A percentile compares a stretch with the other conserved stretches of the same genome.
These are phyloP conservation scores for Umbelopsis vinacea DNA, from an alignment of 192 early-diverging fungal species.

Conservation along the genomic window DNA sequence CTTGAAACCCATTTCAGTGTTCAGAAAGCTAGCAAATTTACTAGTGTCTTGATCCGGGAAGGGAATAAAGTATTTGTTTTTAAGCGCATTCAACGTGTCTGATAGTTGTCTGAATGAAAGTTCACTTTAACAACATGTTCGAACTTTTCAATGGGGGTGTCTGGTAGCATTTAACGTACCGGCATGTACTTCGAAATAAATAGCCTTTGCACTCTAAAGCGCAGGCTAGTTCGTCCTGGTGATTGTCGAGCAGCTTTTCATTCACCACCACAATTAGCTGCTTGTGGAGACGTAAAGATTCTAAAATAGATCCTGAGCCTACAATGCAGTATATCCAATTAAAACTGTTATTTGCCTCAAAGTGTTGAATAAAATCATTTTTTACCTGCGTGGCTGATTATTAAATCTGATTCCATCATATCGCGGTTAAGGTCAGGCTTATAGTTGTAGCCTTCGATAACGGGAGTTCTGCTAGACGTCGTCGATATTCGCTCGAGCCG, in stretches of 20 bases:
- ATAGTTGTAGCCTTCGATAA: slow-evolving; percentile 62
- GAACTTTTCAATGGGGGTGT: too few relatives aligned
- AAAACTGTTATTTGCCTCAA: too few relatives aligned
- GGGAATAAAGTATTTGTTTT: slow-evolving; percentile 27
- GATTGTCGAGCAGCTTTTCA: slow-evolving; percentile 78
- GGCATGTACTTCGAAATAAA: slow-evolving; percentile 49
- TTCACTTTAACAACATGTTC: neutral
- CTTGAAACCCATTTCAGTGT: slow-evolving; percentile 36
- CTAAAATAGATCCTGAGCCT: slow-evolving; percentile 88
- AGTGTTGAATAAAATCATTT: neutral
- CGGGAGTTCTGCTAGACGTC: neutral
- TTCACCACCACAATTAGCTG: slow-evolving; percentile 79
- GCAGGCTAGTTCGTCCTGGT: slow-evolving; percentile 83
- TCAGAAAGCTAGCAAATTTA: slow-evolving; percentile 42
- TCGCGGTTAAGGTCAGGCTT: slow-evolving; percentile 54
- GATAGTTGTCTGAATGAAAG: slow-evolving; percentile 30
- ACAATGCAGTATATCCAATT: neutral
- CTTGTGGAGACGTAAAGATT: slow-evolving; percentile 65
- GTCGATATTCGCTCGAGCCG: neutral
- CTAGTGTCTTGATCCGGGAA: slow-evolving; percentile 42
- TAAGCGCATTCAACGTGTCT: slow-evolving; percentile 23
- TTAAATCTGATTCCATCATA: slow-evolving; percentile 67
- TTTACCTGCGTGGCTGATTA: slow-evolving; percentile 84
- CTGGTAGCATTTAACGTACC: slow-evolving; percentile 30
- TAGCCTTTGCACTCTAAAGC: slow-evolving; percentile 63